Evolutionary conservation across 306 rosid genomes (phyloP).

Genomic region (Malus orientalis): DNA sequence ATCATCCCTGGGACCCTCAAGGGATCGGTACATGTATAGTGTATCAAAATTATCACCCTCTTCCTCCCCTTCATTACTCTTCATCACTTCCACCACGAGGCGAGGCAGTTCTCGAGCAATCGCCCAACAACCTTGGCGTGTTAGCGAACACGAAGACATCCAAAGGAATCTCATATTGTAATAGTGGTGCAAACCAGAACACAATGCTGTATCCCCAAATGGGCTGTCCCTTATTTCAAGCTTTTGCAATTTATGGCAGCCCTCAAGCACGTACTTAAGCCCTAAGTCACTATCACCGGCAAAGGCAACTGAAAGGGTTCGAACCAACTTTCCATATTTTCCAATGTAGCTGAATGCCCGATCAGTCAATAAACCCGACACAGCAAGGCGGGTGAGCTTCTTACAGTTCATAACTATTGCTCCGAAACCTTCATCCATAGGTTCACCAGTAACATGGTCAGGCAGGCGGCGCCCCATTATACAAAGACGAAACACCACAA

Average conservation of each 20-base stretch:
- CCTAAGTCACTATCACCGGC: conserved; percentile 67
- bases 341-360: conserved; percentile 66
- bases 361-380: conserved; percentile 79
- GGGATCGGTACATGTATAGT: conserved; percentile 54
- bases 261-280: conserved; percentile 60
- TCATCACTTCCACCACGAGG: conserved; percentile 64
- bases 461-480: conserved; percentile 66
- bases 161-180: conserved; percentile 92
- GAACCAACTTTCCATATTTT: conserved; percentile 55
- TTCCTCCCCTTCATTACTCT: conserved; percentile 4
- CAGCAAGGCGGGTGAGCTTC: conserved; percentile 84
- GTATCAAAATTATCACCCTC: conserved; percentile 19
- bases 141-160: conserved; percentile 69
- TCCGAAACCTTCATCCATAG: conserved; percentile 92
- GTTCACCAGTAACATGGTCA: conserved; percentile 45
- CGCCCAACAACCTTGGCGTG: conserved; percentile 61
- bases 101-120: conserved; percentile 57
- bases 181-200: conserved; percentile 66
- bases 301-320: conserved; percentile 84
- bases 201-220: conserved; percentile 69
- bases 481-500: conserved; percentile 77
- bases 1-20: conserved; percentile 66
- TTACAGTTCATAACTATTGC: conserved; percentile 88
- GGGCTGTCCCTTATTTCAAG: conserved; percentile 90
- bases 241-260: conserved; percentile 70